A percentile compares a stretch with the other conserved stretches of the same genome.
phyloP scores from a whole-genome alignment of 2,329 filamentous ascomycete genomes.

The Teratosphaeriaceae sp. region DNA sequence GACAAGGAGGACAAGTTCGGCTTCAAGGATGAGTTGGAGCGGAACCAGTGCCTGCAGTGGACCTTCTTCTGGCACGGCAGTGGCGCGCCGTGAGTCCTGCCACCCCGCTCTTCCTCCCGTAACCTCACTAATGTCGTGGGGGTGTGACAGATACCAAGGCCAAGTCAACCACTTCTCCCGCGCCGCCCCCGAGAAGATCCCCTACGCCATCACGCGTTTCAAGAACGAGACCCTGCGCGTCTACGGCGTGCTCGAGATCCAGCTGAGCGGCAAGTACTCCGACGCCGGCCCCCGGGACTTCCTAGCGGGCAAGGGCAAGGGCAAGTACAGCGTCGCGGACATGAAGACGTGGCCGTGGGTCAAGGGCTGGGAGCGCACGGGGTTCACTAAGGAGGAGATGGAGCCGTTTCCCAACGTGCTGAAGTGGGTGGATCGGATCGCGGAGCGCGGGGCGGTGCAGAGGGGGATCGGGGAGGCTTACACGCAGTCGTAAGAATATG shows the following conservation, averaged over 20 bases:
- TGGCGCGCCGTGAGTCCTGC: slow-evolving; percentile 32
- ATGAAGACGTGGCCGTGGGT: slow-evolving; percentile 49
- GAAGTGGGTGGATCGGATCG: slow-evolving; percentile 49
- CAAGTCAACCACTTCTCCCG: slow-evolving; percentile 42
- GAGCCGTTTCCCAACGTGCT: slow-evolving; percentile 45
- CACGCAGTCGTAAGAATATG: slow-evolving; percentile 24
- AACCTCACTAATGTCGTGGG: neutral
- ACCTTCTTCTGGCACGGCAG: slow-evolving; percentile 48
- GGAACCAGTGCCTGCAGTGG: slow-evolving; percentile 46
- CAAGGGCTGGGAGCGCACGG: slow-evolving; percentile 38
- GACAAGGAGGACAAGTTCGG: slow-evolving; percentile 47
- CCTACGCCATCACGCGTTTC: slow-evolving; percentile 47
- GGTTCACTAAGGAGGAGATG: slow-evolving; percentile 44
- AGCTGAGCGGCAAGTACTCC: slow-evolving; percentile 46
- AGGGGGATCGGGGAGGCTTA: slow-evolving; percentile 36
- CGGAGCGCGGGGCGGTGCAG: slow-evolving; percentile 42
- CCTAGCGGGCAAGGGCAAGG: slow-evolving; percentile 46
- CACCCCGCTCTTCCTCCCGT: neutral
- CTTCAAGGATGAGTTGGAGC: slow-evolving; percentile 47
- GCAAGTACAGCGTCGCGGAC: slow-evolving; percentile 50
- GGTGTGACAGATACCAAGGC: slow-evolving; percentile 30
- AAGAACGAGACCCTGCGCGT: slow-evolving; percentile 47
- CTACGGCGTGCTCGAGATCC: slow-evolving; percentile 51
- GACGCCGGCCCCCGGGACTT: slow-evolving; percentile 43
- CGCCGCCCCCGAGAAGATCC: slow-evolving; percentile 40